Conservation (phyloP, 805 yeast species). For the Yarrowia sp. region DNA sequence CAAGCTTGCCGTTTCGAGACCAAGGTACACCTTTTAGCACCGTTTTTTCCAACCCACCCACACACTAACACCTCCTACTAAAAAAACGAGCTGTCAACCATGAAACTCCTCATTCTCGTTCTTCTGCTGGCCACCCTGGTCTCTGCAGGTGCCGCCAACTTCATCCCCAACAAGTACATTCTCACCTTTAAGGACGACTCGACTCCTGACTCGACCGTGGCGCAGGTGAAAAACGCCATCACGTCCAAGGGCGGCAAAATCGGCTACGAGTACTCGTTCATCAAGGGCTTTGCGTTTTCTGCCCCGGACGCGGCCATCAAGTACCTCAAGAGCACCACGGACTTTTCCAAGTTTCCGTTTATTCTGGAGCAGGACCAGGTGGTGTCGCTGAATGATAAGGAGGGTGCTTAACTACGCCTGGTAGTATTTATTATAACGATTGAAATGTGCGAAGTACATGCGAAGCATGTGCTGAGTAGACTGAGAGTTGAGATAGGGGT, state of each 20-base stretch:
- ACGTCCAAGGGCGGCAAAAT: constrained; percentile 13
- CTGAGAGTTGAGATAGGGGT: too few relatives aligned
- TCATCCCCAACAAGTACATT: constrained; percentile 19
- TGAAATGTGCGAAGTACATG: too few relatives aligned
- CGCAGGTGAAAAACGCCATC: not conserved
- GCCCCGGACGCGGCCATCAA: constrained; percentile 14
- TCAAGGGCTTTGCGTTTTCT: constrained; percentile 17
- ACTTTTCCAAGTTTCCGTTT: constrained; percentile 6
- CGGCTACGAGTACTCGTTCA: constrained; percentile 21
- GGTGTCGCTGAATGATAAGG: not conserved
- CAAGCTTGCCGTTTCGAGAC: not conserved
- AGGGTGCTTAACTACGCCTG: not conserved
- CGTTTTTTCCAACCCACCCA: not conserved
- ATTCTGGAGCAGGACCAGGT: constrained; percentile 20
- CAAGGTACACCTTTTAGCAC: too few relatives aligned
- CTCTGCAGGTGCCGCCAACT: not conserved
- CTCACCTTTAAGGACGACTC: constrained; percentile 14
- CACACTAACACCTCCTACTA: not conserved
- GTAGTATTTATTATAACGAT: too few relatives aligned
- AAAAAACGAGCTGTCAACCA: not conserved
- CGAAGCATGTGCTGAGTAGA: too few relatives aligned
- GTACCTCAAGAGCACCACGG: not conserved
- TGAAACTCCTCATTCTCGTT: not conserved
- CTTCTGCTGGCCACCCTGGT: not conserved
- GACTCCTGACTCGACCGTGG: not conserved